phyloP scores from a whole-genome alignment of 2,329 filamentous ascomycete genomes.

The Botrytis paeoniae region DNA sequence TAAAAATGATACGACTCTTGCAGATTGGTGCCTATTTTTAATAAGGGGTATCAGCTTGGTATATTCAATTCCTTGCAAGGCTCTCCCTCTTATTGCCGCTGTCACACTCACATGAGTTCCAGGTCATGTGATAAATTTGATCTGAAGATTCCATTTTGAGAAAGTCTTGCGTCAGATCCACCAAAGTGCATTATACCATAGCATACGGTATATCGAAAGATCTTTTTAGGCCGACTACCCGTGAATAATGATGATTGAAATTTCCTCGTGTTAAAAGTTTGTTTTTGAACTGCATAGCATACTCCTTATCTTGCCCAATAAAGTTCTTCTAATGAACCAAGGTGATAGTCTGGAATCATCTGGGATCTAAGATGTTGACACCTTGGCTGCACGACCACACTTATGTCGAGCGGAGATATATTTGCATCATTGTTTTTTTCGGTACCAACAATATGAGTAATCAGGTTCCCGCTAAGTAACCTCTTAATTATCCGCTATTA shows the following conservation, averaged over 20 bases:
- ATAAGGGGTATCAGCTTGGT: not conserved
- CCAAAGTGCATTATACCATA: not conserved
- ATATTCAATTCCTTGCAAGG: not conserved
- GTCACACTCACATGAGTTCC: not conserved
- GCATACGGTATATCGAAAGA: not conserved
- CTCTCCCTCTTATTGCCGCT: not conserved
- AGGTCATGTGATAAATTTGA: not conserved
- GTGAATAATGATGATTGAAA: not conserved
- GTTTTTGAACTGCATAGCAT: too few species aligned
- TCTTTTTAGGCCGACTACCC: not conserved
- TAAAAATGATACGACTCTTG: not conserved
- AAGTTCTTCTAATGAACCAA: not conserved
- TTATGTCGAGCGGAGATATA: slow-evolving; percentile 9
- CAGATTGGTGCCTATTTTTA: not conserved
- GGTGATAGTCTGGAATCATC: not conserved
- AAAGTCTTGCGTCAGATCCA: not conserved
- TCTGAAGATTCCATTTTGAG: not conserved
- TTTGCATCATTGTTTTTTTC: not conserved
- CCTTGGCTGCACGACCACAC: not conserved
- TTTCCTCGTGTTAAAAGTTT: too few species aligned
- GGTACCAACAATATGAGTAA: not conserved
- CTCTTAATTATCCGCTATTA: not conserved
- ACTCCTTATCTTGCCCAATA: not conserved
- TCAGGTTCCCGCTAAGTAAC: not conserved
- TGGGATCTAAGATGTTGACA: not conserved